phyloP scores from a whole-genome alignment of 2,329 filamentous ascomycete species.

The Paraphoma chrysanthemicola region DNA sequence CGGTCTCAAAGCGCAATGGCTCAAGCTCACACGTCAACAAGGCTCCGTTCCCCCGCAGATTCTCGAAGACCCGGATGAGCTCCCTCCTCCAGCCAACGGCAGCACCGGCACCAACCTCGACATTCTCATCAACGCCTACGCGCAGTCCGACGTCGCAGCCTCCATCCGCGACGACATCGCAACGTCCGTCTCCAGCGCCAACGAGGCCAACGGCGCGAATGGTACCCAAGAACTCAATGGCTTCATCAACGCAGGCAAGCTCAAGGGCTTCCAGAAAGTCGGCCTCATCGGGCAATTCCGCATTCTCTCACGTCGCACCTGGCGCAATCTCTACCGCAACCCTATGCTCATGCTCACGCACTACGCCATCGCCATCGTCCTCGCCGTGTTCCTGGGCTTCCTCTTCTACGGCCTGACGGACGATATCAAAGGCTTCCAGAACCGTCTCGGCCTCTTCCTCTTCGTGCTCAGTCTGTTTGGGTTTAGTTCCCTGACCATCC shows the following conservation, averaged over 20 bases:
- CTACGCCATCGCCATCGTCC: conserved; percentile 93
- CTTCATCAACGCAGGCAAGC: conserved; percentile 63
- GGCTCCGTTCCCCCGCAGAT: conserved; percentile 65
- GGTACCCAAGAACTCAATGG: conserved; percentile 63
- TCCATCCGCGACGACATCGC: conserved; percentile 80
- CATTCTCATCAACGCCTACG: conserved; percentile 76
- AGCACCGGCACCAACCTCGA: conserved; percentile 79
- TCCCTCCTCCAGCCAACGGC: conserved; percentile 63
- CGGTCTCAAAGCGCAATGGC: conserved; percentile 62
- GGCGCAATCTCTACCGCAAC: conserved; percentile 97
- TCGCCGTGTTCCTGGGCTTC: conserved; percentile 93
- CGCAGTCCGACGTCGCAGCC: conserved; percentile 76
- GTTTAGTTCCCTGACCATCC: conserved; percentile 91
- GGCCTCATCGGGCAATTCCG: conserved; percentile 82
- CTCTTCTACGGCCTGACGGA: conserved; percentile 96
- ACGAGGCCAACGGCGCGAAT: conserved; percentile 70
- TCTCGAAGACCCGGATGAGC: conserved; percentile 72
- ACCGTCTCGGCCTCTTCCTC: conserved; percentile 95
- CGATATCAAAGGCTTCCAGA: conserved; percentile 97
- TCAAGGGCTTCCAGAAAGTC: conserved; percentile 83
- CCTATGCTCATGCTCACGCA: conserved; percentile 98
- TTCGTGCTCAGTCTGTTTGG: conserved; percentile 95
- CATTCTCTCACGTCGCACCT: conserved; percentile 89
- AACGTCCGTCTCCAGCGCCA: conserved; percentile 69
- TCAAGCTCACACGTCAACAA: conserved; percentile 63